Conservation (phyloP, 2,329 filamentous ascomycete genomes). For the Alternaria sp. region DNA sequence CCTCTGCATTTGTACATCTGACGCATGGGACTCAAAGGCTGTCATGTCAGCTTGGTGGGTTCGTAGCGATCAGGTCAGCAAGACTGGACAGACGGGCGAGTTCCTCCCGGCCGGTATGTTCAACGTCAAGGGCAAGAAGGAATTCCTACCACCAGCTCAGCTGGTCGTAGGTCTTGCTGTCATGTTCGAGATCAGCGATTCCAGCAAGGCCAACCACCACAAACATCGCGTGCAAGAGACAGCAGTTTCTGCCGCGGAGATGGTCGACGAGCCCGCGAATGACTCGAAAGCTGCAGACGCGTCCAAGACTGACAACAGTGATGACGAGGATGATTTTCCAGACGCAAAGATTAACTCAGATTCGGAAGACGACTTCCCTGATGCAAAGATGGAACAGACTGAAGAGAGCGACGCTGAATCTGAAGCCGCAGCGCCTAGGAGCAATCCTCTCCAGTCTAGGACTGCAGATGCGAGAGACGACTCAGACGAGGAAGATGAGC, state of each 20-base stretch:
- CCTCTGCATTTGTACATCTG: slow-evolving; percentile 83
- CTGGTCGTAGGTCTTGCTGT: slow-evolving; percentile 87
- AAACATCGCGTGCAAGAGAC: slow-evolving; percentile 71
- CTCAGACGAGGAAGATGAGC: slow-evolving; percentile 38
- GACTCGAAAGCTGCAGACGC: slow-evolving; percentile 26
- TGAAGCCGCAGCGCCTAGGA: slow-evolving; percentile 35
- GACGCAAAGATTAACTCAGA: slow-evolving; percentile 52
- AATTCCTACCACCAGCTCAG: slow-evolving; percentile 86
- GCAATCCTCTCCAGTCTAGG: slow-evolving; percentile 53
- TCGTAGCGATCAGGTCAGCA: slow-evolving; percentile 86
- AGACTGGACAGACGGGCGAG: slow-evolving; percentile 80
- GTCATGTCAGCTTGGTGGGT: slow-evolving; percentile 98
- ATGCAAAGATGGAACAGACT: slow-evolving; percentile 48
- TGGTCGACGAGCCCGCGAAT: slow-evolving; percentile 25
- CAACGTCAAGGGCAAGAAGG: slow-evolving; percentile 84
- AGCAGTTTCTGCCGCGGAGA: slow-evolving; percentile 31
- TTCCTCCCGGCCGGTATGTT: slow-evolving; percentile 82
- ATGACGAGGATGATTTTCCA: slow-evolving; percentile 57
- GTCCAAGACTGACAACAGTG: slow-evolving; percentile 37
- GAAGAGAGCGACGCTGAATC: slow-evolving; percentile 51
- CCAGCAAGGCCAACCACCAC: slow-evolving; percentile 81
- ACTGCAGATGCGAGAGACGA: slow-evolving; percentile 21
- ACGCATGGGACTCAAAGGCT: slow-evolving; percentile 95
- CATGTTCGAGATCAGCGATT: slow-evolving; percentile 87
- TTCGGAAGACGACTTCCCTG: slow-evolving; percentile 57